Evolutionary conservation across 1,139 yeast species (phyloP), one percentile per base, ranked within the genome.

Genomic region (Sugiyamaella xylanicola): DNA sequence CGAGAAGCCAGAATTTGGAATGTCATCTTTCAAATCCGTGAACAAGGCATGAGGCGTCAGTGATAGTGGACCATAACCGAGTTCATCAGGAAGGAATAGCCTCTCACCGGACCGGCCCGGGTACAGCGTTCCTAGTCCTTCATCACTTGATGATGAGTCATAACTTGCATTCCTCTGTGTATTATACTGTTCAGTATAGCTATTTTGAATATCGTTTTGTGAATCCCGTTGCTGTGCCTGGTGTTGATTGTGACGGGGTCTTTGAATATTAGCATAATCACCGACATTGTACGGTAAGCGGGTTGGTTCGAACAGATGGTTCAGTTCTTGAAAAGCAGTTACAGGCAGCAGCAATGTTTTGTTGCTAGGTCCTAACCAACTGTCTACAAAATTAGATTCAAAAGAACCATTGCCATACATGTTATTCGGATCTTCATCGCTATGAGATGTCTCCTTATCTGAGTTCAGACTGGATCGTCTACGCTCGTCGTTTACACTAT

Each of bases 81-180:
- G 37, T 16, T 48, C 56, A 22, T 46, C 53, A 5, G 54, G 55
- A 16, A 46, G 44, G 21, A 54, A 44, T 36, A 54, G 39, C 11
- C 42, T 40, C n/a, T 48, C 51, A 3, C 47, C 39, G 7, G 49
- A 22, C 15, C 44, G 35, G n/a, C 39, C 32, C 16, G 37, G 17
- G n/a, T 29, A 16, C n/a, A 35, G 22, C 7, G 29, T n/a, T 20
- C n/a, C 17, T 5, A 45, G 19, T 19, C 27, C 39, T 5, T 47
- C 39, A 35, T 43, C 48, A 13, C 36, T 22, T 8, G 45, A 41
- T 19, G 54, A 13, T 11, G 40, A 32, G 25, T 42, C 55, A 21
- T 40, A 48, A 47, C 17, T 21, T 16, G n/a, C 22, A 11, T n/a
- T n/a, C 7, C 36, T 36, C 16, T 37, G 20, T 7, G 21, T 3